These are phyloP conservation scores for Gaeumannomyces tritici DNA, from an alignment of 2,329 filamentous ascomycete genomes.

Conservation along the genomic window DNA sequence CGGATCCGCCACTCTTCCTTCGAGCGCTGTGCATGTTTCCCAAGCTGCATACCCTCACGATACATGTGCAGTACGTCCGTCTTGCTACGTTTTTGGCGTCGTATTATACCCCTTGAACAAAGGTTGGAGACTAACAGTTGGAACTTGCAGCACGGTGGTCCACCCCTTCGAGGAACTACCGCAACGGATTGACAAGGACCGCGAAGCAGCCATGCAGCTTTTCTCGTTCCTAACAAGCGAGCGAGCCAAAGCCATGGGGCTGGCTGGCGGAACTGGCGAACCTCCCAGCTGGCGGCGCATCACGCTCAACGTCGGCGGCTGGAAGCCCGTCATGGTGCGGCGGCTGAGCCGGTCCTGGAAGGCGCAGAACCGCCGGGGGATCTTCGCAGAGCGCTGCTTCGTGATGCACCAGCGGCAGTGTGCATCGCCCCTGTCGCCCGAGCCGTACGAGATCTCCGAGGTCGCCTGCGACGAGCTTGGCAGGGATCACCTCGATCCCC, in stretches of 20 bases:
- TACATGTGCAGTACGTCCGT: conserved; percentile 27
- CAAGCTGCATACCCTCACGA: conserved; percentile 26
- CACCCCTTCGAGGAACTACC: conserved; percentile 19
- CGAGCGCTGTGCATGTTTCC: conserved; percentile 27
- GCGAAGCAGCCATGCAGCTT: conserved; percentile 22
- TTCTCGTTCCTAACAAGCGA: conserved; percentile 22
- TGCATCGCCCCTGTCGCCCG: not conserved
- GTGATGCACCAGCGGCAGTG: conserved; percentile 21
- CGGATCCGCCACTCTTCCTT: conserved; percentile 25
- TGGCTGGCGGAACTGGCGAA: not conserved
- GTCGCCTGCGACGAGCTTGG: not conserved
- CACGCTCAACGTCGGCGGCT: conserved; percentile 38
- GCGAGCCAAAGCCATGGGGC: conserved; percentile 10
- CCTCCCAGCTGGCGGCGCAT: conserved; percentile 25
- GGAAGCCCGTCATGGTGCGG: conserved; percentile 33
- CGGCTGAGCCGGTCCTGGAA: conserved; percentile 31
- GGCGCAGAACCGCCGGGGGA: conserved; percentile 26
- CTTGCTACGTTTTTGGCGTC: not conserved
- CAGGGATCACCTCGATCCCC: not conserved
- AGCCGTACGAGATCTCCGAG: not conserved
- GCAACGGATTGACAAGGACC: conserved; percentile 24
- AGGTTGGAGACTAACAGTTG: not conserved
- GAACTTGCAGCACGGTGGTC: conserved; percentile 20
- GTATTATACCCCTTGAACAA: too few relatives aligned
- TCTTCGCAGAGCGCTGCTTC: conserved; percentile 38